Conservation (phyloP, 768 basidiomycete species). For the Suillus subluteus region DNA sequence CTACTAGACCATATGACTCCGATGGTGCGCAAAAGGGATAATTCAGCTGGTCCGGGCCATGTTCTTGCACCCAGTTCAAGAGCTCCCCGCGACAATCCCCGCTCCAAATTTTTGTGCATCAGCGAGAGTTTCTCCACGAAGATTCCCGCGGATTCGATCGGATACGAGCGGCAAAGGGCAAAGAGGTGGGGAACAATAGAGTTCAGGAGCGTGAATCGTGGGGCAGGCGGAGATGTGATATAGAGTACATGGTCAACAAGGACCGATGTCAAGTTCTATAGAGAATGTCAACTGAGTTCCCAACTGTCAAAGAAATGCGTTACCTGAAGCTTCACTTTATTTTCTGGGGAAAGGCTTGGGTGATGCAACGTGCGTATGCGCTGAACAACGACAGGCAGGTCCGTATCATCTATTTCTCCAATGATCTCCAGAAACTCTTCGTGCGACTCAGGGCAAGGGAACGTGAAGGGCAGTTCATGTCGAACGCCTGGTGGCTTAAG, state of each 20-base stretch:
- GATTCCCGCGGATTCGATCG: conserved; percentile 74
- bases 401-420: conserved; percentile 66
- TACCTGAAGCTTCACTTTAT: conserved; percentile 92
- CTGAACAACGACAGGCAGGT: conserved; percentile 81
- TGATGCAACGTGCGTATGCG: conserved; percentile 92
- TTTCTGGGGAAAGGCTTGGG: conserved; percentile 87
- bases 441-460: conserved; percentile 84
- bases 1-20: conserved; percentile 92
- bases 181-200: conserved; percentile 78
- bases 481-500: conserved; percentile 30
- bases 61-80: conserved; percentile 67
- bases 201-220: conserved; percentile 63
- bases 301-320: conserved; percentile 20
- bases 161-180: conserved; percentile 79
- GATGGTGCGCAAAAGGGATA: conserved; percentile 78
- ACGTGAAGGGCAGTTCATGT: conserved; percentile 88
- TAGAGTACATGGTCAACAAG: conserved; percentile 90
- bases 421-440: conserved; percentile 90
- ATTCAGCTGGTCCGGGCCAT: conserved; percentile 86
- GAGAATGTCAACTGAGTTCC: conserved; percentile 9
- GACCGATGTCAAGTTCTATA: conserved; percentile 70
- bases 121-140: conserved; percentile 82
- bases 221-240: conserved; percentile 63
- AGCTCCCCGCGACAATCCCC: conserved; percentile 76
- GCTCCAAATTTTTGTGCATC: conserved; percentile 93